Base-by-base conservation (phyloP, 2,329 filamentous ascomycete species). In the Emericellopsis atlantica region DNA sequence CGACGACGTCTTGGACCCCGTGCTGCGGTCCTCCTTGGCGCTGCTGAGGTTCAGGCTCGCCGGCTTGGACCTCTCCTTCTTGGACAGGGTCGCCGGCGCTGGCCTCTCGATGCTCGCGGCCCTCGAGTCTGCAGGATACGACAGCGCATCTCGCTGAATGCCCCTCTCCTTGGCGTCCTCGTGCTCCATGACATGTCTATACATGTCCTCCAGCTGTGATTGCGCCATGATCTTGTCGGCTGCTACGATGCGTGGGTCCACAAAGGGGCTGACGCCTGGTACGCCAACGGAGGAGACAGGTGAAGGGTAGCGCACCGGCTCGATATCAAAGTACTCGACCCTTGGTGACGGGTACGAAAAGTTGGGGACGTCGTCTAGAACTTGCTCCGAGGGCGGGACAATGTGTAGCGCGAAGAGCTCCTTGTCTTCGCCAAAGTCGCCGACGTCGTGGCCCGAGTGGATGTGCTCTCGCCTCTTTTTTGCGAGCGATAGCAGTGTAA, bases 131-230 rank as follows among this genome's bases (percentile, higher is more conserved):
- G 58, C 50, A 4, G 64, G 49, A 26, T 60, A 44, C 9, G 65
- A 43, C 14, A 67, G 65, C 18, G 57, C 42, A 18, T 70, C 65
- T 36, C 74, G 62, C 15, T 59, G 58, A 34, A 74, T 54, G 26
- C 77, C 76, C 37, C 67, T 67, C 48, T 70, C 65, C 57, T 79
- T 81, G 40, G 76, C 76, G 43, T 74, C 76, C 53, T 95, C 89
- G 51, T 94, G 84, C 58, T 88, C 86, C 79, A 95, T 83, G 47
- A 95, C 89, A 49, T 88, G 83, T 46, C 81, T 87, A 62, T 95
- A 96, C 57, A 96, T 79, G 51, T 85, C 79, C 59, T 95, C 88
- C 60, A 95, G 79, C 57, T 95, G 84, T 48, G 81, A 71, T 59
- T 92, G 80, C 47, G 85, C 79, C 65, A 81, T 81, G 53, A 74